Evolutionary conservation across 177 flowering plant genomes (phyloP).

Genomic region (Vitis hybrid): DNA sequence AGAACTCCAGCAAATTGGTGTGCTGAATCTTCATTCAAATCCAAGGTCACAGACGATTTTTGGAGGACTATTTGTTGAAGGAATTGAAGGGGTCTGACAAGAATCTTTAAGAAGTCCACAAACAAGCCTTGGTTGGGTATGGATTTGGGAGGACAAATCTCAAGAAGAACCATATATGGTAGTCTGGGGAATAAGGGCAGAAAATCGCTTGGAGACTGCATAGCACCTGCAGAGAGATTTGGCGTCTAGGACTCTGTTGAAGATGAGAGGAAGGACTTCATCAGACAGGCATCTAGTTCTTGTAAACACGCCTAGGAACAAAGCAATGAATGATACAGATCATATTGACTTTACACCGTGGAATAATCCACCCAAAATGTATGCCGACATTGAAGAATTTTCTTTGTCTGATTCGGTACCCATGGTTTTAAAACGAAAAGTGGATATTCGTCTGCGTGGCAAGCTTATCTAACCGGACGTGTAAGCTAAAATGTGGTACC

Average conservation of each 20-base stretch:
- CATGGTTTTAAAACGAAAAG: no score
- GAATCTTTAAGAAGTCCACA: constrained; percentile 2
- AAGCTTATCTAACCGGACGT: no score
- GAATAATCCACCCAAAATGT: no score
- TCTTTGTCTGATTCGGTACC: no score
- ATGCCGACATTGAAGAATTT: no score
- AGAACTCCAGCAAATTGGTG: constrained; percentile 11
- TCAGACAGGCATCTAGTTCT: constrained; percentile 34
- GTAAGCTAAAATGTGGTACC: no score
- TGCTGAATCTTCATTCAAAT: not conserved
- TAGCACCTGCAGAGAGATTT: constrained; percentile 47
- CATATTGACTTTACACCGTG: no score
- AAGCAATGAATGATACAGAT: no score
- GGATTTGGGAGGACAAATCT: constrained; percentile 2
- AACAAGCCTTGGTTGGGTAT: not conserved
- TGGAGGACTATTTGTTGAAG: constrained; percentile 7
- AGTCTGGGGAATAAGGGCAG: constrained; percentile 39
- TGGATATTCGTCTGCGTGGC: no score
- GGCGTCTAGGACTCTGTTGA: constrained; percentile 47
- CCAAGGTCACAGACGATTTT: not conserved
- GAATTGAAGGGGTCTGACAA: constrained; percentile 18
- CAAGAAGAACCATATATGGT: constrained; percentile 20
- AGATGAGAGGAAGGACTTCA: constrained; percentile 42
- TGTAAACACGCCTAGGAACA: not conserved
- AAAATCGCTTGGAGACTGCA: constrained; percentile 44